Base-by-base conservation (phyloP, 2,329 filamentous ascomycete species). In the Thielaviopsis ethacetica region DNA sequence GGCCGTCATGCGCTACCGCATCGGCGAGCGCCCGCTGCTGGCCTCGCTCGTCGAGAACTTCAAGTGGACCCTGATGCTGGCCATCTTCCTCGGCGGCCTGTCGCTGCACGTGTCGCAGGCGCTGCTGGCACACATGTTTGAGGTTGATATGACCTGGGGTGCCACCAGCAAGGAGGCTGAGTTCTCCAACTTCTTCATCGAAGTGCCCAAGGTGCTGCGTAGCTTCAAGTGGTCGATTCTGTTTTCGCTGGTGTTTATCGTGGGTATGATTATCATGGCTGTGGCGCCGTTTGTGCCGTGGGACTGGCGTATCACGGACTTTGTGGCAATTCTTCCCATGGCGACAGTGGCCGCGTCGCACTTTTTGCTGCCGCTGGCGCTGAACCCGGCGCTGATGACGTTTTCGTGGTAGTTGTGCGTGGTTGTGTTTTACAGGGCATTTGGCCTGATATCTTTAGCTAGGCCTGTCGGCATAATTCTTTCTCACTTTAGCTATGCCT, bases 101-200 rank as follows among this genome's bases (percentile, higher is more conserved):
- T 87, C 83, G 1, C 78, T 94, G 41, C 88, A 94, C 71, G 80
- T 95, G 54, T 87, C 82, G 30, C 85, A 91, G 68, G 88, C 88
- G 1, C 75, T 95, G 38, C 71, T 93, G 53, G 78, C 83, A 4
- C 89, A 94, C 73, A 88, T 93, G 80, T 87, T 93, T 68, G 82
- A 87, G 72, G 82, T 91, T 67, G 79, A 93, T 71, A 91, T 93
- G 84, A 81, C 80, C 2, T 93, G 88, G 88, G 88, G 88, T 56
- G 83, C 88, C 1, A 94, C 89, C 0, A 80, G 83, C 49, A 94
- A 94, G 72, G 89, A 95, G 72, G 81, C 81, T 55, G 85, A 89
- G 65, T 83, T 85, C 66, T 84, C 85, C 26, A 86, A 88, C 70
- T 94, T 94, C 72, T 91, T 91, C 72, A 85, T 88, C 62, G 88